Evolutionary conservation across 306 rosid species (phyloP).

Genomic region (barrel medic (Medicago truncatula)): DNA sequence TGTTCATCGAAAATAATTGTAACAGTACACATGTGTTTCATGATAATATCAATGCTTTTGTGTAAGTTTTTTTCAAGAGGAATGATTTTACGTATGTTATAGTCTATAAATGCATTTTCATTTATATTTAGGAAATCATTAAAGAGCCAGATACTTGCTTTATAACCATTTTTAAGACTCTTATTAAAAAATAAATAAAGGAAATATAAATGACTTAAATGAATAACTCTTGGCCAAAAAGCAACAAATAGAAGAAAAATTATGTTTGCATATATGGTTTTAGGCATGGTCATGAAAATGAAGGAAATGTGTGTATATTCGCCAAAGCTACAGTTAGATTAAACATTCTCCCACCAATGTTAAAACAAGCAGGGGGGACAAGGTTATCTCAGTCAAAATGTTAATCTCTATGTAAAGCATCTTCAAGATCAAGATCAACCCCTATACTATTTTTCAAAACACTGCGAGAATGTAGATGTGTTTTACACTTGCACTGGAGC

Average conservation of each 20-base stretch:
- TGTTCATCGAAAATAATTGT: background rate
- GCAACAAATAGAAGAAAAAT: slow-evolving; percentile 1
- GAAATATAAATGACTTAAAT: no score
- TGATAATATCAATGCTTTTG: background rate
- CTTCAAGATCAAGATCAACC: slow-evolving; percentile 70
- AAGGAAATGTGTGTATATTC: slow-evolving; percentile 13
- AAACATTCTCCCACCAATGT: slow-evolving; percentile 35
- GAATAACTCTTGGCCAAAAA: background rate
- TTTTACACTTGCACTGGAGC: slow-evolving; percentile 66
- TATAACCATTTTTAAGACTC: no score
- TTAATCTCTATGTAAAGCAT: slow-evolving; percentile 60
- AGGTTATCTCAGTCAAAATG: slow-evolving; percentile 33
- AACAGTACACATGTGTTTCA: no score
- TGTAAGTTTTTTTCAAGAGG: no score
- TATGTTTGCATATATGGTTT: slow-evolving; percentile 8
- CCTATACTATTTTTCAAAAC: slow-evolving; percentile 68
- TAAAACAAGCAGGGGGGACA: slow-evolving; percentile 40
- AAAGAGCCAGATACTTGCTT: no score
- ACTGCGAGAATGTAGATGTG: slow-evolving; percentile 52
- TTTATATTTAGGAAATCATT: no score
- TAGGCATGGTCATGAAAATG: slow-evolving; percentile 38
- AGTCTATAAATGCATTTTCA: no score
- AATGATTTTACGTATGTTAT: no score
- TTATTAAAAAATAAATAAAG: no score
- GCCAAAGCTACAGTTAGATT: slow-evolving; percentile 40